Percentiles rank a stretch among this genome's conserved stretches.
phyloP scores from a whole-genome alignment of 2,329 filamentous ascomycete species.

The Dendrostoma leiphaemia region DNA sequence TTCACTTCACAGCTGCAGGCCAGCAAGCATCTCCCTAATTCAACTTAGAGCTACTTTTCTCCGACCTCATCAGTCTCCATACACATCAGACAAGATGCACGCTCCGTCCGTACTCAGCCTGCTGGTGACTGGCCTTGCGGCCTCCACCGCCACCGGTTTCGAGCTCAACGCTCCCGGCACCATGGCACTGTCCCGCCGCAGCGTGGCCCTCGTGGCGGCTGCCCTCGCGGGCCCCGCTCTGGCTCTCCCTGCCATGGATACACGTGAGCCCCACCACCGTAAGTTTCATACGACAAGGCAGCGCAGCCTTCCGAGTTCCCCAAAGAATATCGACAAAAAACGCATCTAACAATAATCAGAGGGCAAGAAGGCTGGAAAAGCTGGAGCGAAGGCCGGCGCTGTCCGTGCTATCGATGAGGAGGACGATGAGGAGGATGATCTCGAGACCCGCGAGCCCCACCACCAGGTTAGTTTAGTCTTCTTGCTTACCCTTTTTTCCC shows the following conservation, averaged over 20 bases:
- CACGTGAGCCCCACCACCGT: slow-evolving; percentile 19
- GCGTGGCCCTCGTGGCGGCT: slow-evolving; percentile 13
- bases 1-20: not conserved
- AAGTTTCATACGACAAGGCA: too few relatives aligned
- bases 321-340: slow-evolving; percentile 16
- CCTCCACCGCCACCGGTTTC: slow-evolving; percentile 10
- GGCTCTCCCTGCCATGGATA: slow-evolving; percentile 22
- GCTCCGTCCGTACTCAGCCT: slow-evolving; percentile 15
- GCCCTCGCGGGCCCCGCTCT: slow-evolving; percentile 14
- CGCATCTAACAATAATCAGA: not conserved
- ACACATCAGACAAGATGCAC: slow-evolving; percentile 15
- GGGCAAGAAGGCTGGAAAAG: too few relatives aligned
- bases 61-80: not conserved
- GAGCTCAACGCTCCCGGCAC: slow-evolving; percentile 8
- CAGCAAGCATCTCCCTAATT: not conserved
- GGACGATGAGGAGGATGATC: not conserved
- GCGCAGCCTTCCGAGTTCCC: too few relatives aligned
- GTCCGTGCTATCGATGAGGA: not conserved
- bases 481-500: too few relatives aligned
- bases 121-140: slow-evolving; percentile 16
- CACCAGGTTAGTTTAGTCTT: too few relatives aligned
- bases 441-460: slow-evolving; percentile 18
- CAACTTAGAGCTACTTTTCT: not conserved
- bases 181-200: slow-evolving; percentile 11
- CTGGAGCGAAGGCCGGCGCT: slow-evolving; percentile 13